Evolutionary conservation across 164 flowering plant genomes (phyloP), one percentile per base, ranked within the genome.

Genomic region (Magnolia officinalis): DNA sequence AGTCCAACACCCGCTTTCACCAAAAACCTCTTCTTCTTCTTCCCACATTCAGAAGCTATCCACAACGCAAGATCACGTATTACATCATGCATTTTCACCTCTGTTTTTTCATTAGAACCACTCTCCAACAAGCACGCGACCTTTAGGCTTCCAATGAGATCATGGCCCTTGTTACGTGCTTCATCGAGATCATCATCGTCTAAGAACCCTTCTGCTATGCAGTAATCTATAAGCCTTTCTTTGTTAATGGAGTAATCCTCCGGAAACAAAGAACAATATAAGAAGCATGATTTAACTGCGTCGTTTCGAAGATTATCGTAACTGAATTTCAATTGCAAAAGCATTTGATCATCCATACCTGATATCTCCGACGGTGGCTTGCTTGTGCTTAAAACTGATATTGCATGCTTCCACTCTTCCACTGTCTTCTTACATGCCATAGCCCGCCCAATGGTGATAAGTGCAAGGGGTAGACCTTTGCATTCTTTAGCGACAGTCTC

Each of bases 31-130:
- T 63, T 78, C 61, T 24, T 20, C 45, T 50, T 29, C 21, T 24
- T 31, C 61, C 14, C 58, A 21, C 75, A 6, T 14, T 73, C 61
- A 49, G 72, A 78, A 13, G 80, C 66, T 26, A 78, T 73, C 76
- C 80, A 72, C 20, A 73, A 67, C 18, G 74, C 80, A 50, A 78
- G 11, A 13, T 59, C 72, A 52, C 72, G 72, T 8, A 73, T 67
- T 51, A 78, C 68, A 69, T 78, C 76, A 11, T 78, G 80, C 69
- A 78, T 74, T 72, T 70, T 78, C 8, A 63, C 77, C 20, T 19
- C 1, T 10, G 11, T 69, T 74, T 61, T 70, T 73, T 45, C 76
- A 72, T n/a, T 67, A 31, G 49, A 59, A 52, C 64, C 20, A 1
- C 4, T 21, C 61, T 78, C 80, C 55, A 78, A 58, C 67, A 78